Base-by-base conservation (phyloP, 2,329 filamentous ascomycete species). In the Ophiosphaerella herpotricha region DNA sequence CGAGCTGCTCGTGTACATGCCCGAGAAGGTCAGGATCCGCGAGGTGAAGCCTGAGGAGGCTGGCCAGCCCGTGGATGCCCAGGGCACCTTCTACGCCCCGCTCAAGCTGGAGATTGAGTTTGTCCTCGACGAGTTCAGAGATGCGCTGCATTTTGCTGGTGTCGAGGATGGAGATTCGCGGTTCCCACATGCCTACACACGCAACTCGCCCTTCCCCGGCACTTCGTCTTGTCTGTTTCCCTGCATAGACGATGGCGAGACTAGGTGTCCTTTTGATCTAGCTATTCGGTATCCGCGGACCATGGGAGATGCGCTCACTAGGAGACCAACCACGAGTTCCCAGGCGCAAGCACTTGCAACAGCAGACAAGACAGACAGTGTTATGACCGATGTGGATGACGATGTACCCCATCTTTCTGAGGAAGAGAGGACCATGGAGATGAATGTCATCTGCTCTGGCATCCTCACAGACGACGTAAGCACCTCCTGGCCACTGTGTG, bases 141-240 rank as follows among this genome's bases (percentile, higher is more conserved):
- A 99, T 70, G 93, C 91, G 18, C 74, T 97, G 50, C 92, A 97
- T 53, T 99, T 97, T 74, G 90, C 95, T 13, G 92, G 94, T 4
- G 83, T 94, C 33, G 86, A 91, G 38, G 85, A 87, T 48, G 84
- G 86, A 43, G 93, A 97, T 69, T 80, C 80, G 48, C 84, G 92
- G 54, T 99, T 92, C 71, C 91, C 94, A 0, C 93, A 99, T 75
- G 86, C 90, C 41, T 99, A 96, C 72, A 96, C 93, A 0, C 87
- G 87, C 35, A 91, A 93, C 66, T 89, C 87, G 2, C 78, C 88
- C 36, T 87, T 89, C 54, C 85, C 91, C 0, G 91, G 92, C 26
- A 87, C 85, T 14, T 87, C 91, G 1, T 93, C 87, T 39, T 92
- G 88, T 61, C 85, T 97, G 23, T 99, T 99, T 64, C 94, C 94